Evolutionary conservation across 2,329 filamentous ascomycete species (phyloP).

Genomic region (Coniochaeta prunicola): DNA sequence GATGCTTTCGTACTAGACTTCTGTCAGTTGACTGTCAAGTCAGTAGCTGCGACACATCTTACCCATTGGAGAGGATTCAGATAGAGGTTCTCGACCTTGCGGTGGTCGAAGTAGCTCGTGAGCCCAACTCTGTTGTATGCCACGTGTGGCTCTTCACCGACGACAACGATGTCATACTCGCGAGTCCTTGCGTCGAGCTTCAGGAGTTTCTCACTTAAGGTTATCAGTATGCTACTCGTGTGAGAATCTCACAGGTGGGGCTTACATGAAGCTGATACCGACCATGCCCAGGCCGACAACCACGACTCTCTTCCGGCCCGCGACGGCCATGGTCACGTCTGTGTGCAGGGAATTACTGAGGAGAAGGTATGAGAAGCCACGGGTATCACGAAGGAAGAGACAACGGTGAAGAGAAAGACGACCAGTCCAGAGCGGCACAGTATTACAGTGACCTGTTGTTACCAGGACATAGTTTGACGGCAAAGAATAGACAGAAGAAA

Average conservation of each 20-base stretch:
- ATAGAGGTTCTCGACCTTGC: constrained; percentile 80
- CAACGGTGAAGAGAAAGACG: not conserved
- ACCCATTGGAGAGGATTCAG: constrained; percentile 53
- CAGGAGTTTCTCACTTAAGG: constrained; percentile 66
- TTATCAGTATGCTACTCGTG: not conserved
- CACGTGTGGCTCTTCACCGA: constrained; percentile 81
- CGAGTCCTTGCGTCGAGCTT: constrained; percentile 71
- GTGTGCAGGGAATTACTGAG: not conserved
- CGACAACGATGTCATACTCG: constrained; percentile 75
- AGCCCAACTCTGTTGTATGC: constrained; percentile 89
- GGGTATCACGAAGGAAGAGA: not conserved
- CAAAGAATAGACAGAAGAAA: not conserved
- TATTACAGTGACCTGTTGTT: not conserved
- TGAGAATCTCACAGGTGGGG: not conserved
- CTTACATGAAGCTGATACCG: constrained; percentile 79
- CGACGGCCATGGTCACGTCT: not conserved
- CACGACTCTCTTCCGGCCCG: constrained; percentile 59
- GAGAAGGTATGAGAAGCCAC: not conserved
- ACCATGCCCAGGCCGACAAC: constrained; percentile 91
- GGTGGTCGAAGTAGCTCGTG: constrained; percentile 82
- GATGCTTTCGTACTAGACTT: constrained; percentile 54
- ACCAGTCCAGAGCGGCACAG: not conserved
- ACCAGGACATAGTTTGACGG: not conserved
- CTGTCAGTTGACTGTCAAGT: not conserved
- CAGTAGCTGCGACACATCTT: not conserved